Conservation (phyloP, 768 basidiomycete species). For the Sporobolomyces phaffii region DNA sequence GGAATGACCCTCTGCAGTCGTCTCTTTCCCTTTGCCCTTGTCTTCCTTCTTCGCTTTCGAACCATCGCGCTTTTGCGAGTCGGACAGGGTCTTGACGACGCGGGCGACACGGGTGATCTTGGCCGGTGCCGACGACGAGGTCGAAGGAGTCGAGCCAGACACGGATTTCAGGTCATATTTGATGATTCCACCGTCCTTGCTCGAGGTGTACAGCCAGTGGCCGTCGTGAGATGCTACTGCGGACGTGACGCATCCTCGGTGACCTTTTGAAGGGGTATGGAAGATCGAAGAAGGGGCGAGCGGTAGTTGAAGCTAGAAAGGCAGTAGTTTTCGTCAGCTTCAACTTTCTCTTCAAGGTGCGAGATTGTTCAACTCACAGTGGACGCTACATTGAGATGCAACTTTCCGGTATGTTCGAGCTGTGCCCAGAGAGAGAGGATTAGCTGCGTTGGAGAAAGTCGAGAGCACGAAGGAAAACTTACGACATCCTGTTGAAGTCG, state of each 20-base stretch:
- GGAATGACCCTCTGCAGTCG: slow-evolving; percentile 62
- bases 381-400: slow-evolving; percentile 73
- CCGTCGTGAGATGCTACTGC: slow-evolving; percentile 70
- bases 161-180: slow-evolving; percentile 63
- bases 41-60: slow-evolving; percentile 43
- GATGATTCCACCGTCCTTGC: slow-evolving; percentile 83
- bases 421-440: slow-evolving; percentile 13
- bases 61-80: slow-evolving; percentile 20
- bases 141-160: slow-evolving; percentile 49
- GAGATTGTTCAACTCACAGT: slow-evolving; percentile 6
- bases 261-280: slow-evolving; percentile 53
- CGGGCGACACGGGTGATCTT: slow-evolving; percentile 42
- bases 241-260: slow-evolving; percentile 72
- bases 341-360: background rate
- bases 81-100: slow-evolving; percentile 32
- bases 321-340: background rate
- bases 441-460: background rate
- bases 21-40: slow-evolving; percentile 51
- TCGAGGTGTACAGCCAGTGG: slow-evolving; percentile 72
- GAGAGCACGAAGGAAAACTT: slow-evolving; percentile 43
- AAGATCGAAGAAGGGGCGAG: slow-evolving; percentile 53
- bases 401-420: slow-evolving; percentile 77
- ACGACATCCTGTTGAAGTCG: slow-evolving; percentile 84
- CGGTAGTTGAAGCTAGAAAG: slow-evolving; percentile 25
- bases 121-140: background rate